Evolutionary conservation across 495 filamentous ascomycete genomes (phyloP).

Genomic region (Darksidea phi): DNA sequence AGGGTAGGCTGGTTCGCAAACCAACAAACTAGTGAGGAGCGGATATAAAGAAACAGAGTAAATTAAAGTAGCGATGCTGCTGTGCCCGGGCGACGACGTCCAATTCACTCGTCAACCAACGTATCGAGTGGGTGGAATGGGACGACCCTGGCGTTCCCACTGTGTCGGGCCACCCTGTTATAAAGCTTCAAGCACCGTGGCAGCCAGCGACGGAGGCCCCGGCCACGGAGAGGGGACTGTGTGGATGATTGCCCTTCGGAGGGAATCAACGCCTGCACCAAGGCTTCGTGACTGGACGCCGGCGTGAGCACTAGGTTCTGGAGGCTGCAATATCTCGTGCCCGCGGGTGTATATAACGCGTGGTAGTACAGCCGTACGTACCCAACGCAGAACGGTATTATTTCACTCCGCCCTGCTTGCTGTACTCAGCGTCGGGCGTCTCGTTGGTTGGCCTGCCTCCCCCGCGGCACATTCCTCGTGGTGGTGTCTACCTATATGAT

Average conservation of each 20-base stretch:
- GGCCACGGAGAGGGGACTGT: constrained; percentile 13
- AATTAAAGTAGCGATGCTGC: constrained; percentile 28
- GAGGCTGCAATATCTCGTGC: constrained; percentile 16
- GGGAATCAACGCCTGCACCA: constrained; percentile 4
- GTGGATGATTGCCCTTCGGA: background rate
- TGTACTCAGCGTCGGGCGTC: background rate
- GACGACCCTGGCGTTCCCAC: constrained; percentile 21
- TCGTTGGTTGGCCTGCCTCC: background rate
- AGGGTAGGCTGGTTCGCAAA: constrained; percentile 8
- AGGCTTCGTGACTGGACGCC: constrained; percentile 24
- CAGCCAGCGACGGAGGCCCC: constrained; percentile 1
- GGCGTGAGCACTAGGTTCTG: constrained; percentile 26
- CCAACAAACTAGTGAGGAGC: constrained; percentile 20
- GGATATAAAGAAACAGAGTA: constrained; percentile 20
- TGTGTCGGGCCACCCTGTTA: constrained; percentile 21
- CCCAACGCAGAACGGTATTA: constrained; percentile 12
- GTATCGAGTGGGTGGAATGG: constrained; percentile 13
- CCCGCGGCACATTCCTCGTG: background rate
- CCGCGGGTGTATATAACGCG: constrained; percentile 23
- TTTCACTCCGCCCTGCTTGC: background rate
- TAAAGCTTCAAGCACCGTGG: constrained; percentile 23
- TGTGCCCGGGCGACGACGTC: constrained; percentile 10
- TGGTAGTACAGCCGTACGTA: constrained; percentile 18
- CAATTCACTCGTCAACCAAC: constrained; percentile 17
- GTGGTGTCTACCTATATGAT: background rate